phyloP scores from a whole-genome alignment of 306 rosid genomes.

The Cucumis melo region DNA sequence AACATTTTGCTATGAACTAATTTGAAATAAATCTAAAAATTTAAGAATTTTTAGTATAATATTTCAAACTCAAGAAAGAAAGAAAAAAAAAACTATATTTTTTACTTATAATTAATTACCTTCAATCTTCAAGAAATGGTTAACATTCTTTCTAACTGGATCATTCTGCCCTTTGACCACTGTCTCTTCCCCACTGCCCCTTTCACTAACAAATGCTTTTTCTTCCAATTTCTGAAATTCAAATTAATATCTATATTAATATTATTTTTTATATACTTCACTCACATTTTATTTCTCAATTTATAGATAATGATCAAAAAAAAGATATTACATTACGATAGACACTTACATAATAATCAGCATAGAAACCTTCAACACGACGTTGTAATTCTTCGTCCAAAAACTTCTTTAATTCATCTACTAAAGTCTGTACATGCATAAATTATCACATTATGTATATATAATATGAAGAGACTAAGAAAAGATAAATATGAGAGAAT shows the following conservation, averaged over 20 bases:
- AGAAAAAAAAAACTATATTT: too few relatives aligned
- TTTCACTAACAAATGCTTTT: slow-evolving; percentile 19
- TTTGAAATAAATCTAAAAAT: too few relatives aligned
- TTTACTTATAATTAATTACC: slow-evolving; percentile 8
- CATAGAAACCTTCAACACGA: slow-evolving; percentile 32
- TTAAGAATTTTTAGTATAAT: too few relatives aligned
- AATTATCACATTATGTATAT: too few relatives aligned
- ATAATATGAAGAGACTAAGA: too few relatives aligned
- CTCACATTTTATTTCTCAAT: too few relatives aligned
- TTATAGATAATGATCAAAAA: too few relatives aligned
- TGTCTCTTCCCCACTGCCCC: slow-evolving; percentile 7
- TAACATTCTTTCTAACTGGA: slow-evolving; percentile 6
- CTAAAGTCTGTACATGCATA: slow-evolving; percentile 23
- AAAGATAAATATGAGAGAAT: background rate
- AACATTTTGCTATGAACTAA: too few relatives aligned
- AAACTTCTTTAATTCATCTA: slow-evolving; percentile 25
- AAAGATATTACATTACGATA: too few relatives aligned
- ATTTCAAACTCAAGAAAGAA: too few relatives aligned
- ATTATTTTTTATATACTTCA: background rate
- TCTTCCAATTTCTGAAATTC: slow-evolving; percentile 30
- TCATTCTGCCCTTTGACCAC: slow-evolving; percentile 1
- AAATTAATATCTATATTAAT: background rate
- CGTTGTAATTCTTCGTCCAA: slow-evolving; percentile 22
- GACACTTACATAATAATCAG: slow-evolving; percentile 39
- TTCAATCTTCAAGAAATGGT: slow-evolving; percentile 34